Evolutionary conservation across 2,329 filamentous ascomycete genomes (phyloP), one percentile per base, ranked within the genome.

Genomic region (Sarocladium strictum): DNA sequence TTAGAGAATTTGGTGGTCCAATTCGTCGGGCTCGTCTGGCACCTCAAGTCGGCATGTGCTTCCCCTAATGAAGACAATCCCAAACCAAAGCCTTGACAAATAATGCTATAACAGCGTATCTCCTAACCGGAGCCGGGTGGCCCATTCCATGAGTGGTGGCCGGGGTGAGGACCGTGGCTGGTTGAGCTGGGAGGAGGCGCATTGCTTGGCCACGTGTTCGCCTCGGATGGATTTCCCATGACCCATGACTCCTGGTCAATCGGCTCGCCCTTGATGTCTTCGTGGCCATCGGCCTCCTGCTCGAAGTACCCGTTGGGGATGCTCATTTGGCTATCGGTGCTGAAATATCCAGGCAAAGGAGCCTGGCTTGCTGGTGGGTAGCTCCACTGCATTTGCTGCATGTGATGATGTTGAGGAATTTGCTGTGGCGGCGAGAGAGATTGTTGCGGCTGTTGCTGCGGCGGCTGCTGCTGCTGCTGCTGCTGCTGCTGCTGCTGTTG

Each of bases 221-320:
- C 9, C 11, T 51, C 27, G 17, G 26, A 19, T n/a, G 26, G 15
- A n/a, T 51, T 32, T 7, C 3, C 15, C 17, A 51, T 51, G 17
- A 35, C 47, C 47, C 47, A 51, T 3, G 47, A 17, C 2, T 33
- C 47, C 27, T 51, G 26, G 27, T 51, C 47, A 3, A 51, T 21
- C 10, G 17, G 47, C 17, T 51, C 47, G 26, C 17, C 47, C 27
- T 51, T 51, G 27, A 51, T 35, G 14, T 51, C 47, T n/a, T 51
- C 47, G n/a, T 14, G 10, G 10, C 12, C 29, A 3, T 51, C 47
- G 17, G 17, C 47, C 7, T 51, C 47, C 10, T 33, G 27, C 6
- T 35, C 29, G 17, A 51, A 51, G 17, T 51, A 51, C 4, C 47
- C 47, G 23, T 51, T 51, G 26, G 47, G 5, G 27, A 51, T 14